Evolutionary conservation across 345 rosid genomes (phyloP).

Genomic region (Dipteronia sinensis): DNA sequence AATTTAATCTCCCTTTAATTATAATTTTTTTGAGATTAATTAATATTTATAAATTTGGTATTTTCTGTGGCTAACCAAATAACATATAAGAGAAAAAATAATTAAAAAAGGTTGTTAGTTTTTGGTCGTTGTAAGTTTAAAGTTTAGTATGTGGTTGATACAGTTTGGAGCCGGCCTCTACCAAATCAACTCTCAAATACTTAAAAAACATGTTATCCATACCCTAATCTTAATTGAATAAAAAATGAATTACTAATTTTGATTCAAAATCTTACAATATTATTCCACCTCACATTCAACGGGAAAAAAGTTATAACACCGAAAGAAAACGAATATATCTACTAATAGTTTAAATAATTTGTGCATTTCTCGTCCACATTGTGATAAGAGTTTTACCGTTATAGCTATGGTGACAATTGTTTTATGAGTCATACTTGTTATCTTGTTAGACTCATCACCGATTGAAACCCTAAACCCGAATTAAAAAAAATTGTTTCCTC

Average conservation of each 20-base stretch:
- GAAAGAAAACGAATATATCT: no score
- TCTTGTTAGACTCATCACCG: no score
- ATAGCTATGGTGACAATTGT: no score
- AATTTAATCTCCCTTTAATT: neutral
- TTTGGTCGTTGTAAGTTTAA: neutral
- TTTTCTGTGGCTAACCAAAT: neutral
- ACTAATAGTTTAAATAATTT: no score
- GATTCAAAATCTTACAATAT: neutral
- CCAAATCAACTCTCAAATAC: neutral
- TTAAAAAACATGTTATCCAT: neutral
- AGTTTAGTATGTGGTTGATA: neutral
- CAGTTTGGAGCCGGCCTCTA: constrained; percentile 2
- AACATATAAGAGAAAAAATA: neutral
- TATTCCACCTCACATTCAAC: neutral
- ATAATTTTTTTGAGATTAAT: neutral
- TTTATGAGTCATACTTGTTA: no score
- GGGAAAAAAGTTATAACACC: no score
- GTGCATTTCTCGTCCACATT: no score
- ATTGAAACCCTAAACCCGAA: no score
- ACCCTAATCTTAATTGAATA: neutral
- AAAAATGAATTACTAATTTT: neutral
- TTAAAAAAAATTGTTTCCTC: no score
- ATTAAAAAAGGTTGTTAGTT: neutral
- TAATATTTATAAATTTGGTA: neutral
- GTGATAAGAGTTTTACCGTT: no score